These are phyloP conservation scores for Fonsecaea monophora DNA, from an alignment of 2,329 filamentous ascomycete species.

Conservation along the genomic window DNA sequence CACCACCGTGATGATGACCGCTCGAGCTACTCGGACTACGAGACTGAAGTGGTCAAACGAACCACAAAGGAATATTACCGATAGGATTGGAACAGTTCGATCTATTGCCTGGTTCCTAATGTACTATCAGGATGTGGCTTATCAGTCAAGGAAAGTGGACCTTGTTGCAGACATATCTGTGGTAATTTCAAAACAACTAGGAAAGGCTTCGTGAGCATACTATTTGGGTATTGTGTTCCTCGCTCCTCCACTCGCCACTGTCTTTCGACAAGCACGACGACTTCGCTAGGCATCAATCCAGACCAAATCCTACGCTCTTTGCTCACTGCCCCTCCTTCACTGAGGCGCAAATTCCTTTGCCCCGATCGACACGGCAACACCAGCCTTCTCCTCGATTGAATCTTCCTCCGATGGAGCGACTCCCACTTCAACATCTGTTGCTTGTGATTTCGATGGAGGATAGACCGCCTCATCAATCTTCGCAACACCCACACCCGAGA, in stretches of 20 bases:
- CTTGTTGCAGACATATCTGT: neutral
- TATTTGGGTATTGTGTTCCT: constrained; percentile 18
- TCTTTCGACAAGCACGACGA: neutral
- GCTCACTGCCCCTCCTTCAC: neutral
- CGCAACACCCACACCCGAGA: constrained; percentile 46
- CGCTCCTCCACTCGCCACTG: neutral
- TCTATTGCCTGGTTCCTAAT: neutral
- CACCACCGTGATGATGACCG: constrained; percentile 32
- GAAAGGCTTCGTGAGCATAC: neutral
- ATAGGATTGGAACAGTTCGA: constrained; percentile 3
- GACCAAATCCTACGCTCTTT: neutral
- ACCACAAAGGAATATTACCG: constrained; percentile 30
- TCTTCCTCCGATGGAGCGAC: constrained; percentile 28
- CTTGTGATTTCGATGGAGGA: constrained; percentile 43
- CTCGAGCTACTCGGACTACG: constrained; percentile 28
- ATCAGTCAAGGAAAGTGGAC: neutral
- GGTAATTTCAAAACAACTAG: neutral
- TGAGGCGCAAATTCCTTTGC: constrained; percentile 24
- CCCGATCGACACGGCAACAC: constrained; percentile 27
- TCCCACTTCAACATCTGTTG: constrained; percentile 26
- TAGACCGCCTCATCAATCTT: constrained; percentile 49
- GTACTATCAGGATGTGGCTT: neutral
- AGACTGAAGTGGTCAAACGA: constrained; percentile 16
- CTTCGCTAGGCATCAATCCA: neutral
- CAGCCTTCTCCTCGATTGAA: constrained; percentile 27